Percentiles rank a stretch among this genome's conserved stretches.
These are phyloP conservation scores for Nemophila menziesii DNA, from an alignment of 257 asterid species.

Conservation along the genomic window DNA sequence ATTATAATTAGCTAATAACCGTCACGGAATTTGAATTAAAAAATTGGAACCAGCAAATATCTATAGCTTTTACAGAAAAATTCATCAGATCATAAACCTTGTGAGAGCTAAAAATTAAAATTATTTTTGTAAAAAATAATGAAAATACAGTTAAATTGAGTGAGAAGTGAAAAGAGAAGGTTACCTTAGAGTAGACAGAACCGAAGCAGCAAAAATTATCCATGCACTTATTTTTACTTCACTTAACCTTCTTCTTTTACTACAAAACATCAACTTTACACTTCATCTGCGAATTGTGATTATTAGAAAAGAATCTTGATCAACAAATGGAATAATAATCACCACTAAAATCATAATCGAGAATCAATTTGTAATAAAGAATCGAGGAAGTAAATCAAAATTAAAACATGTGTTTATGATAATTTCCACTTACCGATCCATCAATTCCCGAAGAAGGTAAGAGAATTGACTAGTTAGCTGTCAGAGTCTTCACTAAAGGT, in stretches of 20 bases:
- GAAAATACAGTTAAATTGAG: constrained; percentile 4
- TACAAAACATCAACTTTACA: constrained; percentile 21
- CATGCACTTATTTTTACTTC: constrained; percentile 29
- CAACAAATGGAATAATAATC: constrained; percentile 13
- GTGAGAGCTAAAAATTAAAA: neutral
- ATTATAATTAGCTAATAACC: constrained; percentile 1
- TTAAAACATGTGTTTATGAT: constrained; percentile 17
- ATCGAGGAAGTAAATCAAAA: constrained; percentile 18
- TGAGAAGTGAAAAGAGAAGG: constrained; percentile 11
- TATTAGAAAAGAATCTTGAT: constrained; percentile 13
- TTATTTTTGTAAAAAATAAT: neutral
- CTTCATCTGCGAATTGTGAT: constrained; percentile 37
- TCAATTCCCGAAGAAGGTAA: constrained; percentile 16
- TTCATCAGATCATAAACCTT: neutral
- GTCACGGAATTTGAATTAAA: neutral
- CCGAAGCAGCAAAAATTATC: constrained; percentile 64
- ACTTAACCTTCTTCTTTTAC: constrained; percentile 19
- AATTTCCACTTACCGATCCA: constrained; percentile 46
- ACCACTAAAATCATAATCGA: constrained; percentile 17
- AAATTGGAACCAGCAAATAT: neutral
- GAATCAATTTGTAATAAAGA: constrained; percentile 19
- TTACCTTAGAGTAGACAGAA: constrained; percentile 33
- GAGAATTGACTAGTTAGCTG: no score
- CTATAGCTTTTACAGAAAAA: neutral
- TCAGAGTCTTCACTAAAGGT: no score